Conservation (phyloP, 495 filamentous ascomycete species). For the Xylaria castorea region DNA sequence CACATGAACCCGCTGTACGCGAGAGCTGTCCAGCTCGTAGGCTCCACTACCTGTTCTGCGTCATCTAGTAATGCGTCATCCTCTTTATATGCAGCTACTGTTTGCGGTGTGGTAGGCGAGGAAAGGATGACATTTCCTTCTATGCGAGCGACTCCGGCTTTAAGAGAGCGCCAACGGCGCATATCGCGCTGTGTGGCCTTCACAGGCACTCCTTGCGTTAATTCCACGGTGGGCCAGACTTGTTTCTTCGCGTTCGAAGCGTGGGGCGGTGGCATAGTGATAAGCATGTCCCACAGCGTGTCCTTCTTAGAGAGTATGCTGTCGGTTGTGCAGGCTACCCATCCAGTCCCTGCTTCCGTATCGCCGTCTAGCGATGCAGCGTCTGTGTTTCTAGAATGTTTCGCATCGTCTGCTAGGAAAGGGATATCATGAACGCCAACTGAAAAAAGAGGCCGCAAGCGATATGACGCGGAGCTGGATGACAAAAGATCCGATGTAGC, state of each 20-base stretch:
- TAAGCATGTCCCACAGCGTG: constrained; percentile 84
- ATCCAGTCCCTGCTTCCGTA: constrained; percentile 67
- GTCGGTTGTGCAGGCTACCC: constrained; percentile 96
- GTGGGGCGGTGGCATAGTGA: constrained; percentile 74
- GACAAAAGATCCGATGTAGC: constrained; percentile 70
- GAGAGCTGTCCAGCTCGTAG: constrained; percentile 84
- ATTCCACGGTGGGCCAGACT: constrained; percentile 78
- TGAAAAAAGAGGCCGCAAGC: constrained; percentile 85
- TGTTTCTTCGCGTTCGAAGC: constrained; percentile 60
- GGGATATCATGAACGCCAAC: constrained; percentile 93
- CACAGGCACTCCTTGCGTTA: constrained; percentile 64
- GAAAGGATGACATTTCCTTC: constrained; percentile 37
- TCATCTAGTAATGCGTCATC: constrained; percentile 49
- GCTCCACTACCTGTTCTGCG: constrained; percentile 69
- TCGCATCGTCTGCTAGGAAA: constrained; percentile 65
- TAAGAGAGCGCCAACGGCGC: constrained; percentile 76
- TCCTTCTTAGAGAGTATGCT: constrained; percentile 85
- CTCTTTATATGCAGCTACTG: constrained; percentile 31
- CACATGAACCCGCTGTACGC: constrained; percentile 94
- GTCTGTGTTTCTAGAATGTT: constrained; percentile 41
- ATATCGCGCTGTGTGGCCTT: constrained; percentile 92
- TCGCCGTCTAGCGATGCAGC: constrained; percentile 28
- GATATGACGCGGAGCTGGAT: constrained; percentile 61
- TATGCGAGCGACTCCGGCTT: constrained; percentile 66
- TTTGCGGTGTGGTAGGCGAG: constrained; percentile 42